Evolutionary conservation across 2,329 filamentous ascomycete species (phyloP).

Genomic region (Aspergillus flavus): DNA sequence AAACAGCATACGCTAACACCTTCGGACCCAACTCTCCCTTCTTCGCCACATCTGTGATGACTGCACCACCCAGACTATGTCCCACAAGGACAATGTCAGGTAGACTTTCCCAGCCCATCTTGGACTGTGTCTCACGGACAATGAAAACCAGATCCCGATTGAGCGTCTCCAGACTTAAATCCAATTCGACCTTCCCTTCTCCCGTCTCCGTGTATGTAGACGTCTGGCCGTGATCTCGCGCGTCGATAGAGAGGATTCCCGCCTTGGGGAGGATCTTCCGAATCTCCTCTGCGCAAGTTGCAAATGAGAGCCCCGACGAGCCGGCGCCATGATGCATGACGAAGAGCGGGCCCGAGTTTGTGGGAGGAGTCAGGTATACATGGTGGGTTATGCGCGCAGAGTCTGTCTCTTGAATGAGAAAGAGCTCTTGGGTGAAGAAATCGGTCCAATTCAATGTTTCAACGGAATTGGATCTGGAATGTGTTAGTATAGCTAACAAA

Average conservation of each 20-base stretch:
- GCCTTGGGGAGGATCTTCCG: conserved; percentile 74
- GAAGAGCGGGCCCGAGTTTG: conserved; percentile 74
- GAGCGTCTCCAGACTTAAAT: conserved; percentile 74
- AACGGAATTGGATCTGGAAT: conserved; percentile 43
- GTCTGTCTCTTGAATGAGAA: conserved; percentile 53
- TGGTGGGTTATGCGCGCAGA: conserved; percentile 67
- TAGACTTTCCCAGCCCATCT: conserved; percentile 72
- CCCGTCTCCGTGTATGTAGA: conserved; percentile 12
- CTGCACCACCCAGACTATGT: conserved; percentile 89
- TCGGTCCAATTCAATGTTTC: conserved; percentile 78
- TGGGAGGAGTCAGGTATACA: conserved; percentile 82
- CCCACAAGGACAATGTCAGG: conserved; percentile 83
- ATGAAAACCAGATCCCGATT: conserved; percentile 72
- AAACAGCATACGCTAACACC: conserved; percentile 81
- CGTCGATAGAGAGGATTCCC: conserved; percentile 83
- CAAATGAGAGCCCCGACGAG: conserved; percentile 90
- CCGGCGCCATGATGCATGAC: conserved; percentile 95
- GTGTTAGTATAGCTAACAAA: conserved; percentile 7
- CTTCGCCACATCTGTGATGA: conserved; percentile 81
- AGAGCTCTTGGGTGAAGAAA: conserved; percentile 88
- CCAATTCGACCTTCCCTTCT: conserved; percentile 48
- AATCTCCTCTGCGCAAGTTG: conserved; percentile 75
- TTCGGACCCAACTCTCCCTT: conserved; percentile 65
- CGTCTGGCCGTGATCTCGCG: conserved; percentile 81
- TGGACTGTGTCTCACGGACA: conserved; percentile 65